phyloP scores from a whole-genome alignment of 495 filamentous ascomycete genomes.

The Amniculicola lignicola region DNA sequence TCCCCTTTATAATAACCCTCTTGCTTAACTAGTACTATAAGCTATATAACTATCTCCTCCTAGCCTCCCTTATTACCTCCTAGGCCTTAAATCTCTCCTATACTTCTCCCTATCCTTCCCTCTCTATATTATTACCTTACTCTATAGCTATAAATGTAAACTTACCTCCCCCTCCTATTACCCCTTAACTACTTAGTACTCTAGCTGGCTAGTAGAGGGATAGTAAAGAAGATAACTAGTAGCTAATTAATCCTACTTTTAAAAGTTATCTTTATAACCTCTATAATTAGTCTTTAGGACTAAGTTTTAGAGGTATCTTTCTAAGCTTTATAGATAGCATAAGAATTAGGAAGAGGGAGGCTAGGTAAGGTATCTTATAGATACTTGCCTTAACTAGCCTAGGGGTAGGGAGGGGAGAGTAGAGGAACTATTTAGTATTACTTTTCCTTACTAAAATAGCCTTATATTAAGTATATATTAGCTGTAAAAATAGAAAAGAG shows the following conservation, averaged over 20 bases:
- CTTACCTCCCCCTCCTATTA: conserved; percentile 17
- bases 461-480: too few relatives aligned
- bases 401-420: too few relatives aligned
- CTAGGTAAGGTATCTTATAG: background rate
- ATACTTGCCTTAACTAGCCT: too few relatives aligned
- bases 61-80: conserved; percentile 12
- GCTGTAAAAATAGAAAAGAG: too few relatives aligned
- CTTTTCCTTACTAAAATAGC: too few relatives aligned
- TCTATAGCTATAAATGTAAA: conserved; percentile 22
- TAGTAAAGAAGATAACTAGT: conserved; percentile 50
- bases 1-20: conserved; percentile 70
- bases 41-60: conserved; percentile 35
- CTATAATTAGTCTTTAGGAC: conserved; percentile 72
- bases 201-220: conserved; percentile 30
- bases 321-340: conserved; percentile 57
- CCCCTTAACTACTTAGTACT: conserved; percentile 10
- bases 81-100: conserved; percentile 11
- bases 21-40: conserved; percentile 77
- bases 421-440: too few relatives aligned
- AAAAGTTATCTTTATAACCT: conserved; percentile 66
- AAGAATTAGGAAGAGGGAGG: conserved; percentile 43
- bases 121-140: conserved; percentile 16
- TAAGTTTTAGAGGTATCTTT: conserved; percentile 60
- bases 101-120: too few relatives aligned
- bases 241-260: conserved; percentile 76